A percentile compares a stretch with the other conserved stretches of the same genome.
Evolutionary conservation across 768 basidiomycete species (phyloP).

Genomic region (Podaxis sp.): DNA sequence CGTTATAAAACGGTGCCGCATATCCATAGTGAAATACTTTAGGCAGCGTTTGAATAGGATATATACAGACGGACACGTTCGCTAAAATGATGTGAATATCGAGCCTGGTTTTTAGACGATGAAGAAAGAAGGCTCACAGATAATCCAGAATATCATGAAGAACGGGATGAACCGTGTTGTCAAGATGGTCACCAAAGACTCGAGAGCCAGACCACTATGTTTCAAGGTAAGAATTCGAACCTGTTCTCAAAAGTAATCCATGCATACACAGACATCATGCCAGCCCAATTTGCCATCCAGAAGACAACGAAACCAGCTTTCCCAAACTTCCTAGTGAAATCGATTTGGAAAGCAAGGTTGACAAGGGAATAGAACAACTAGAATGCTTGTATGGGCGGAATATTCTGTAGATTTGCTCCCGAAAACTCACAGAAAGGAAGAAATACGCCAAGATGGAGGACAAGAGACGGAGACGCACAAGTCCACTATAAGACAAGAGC

Average conservation of each 20-base stretch:
- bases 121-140: conserved; percentile 37
- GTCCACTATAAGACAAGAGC: conserved; percentile 29
- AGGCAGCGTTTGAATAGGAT: conserved; percentile 61
- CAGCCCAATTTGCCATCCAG: conserved; percentile 70
- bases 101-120: not conserved
- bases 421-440: conserved; percentile 33
- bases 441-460: conserved; percentile 36
- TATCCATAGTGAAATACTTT: conserved; percentile 65
- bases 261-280: conserved; percentile 60
- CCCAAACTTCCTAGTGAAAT: conserved; percentile 55
- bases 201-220: conserved; percentile 59
- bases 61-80: conserved; percentile 60
- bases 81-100: conserved; percentile 29
- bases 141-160: conserved; percentile 72
- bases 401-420: not conserved
- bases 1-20: conserved; percentile 71
- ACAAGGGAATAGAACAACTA: conserved; percentile 65
- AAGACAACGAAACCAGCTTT: conserved; percentile 58
- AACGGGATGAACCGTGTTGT: conserved; percentile 57
- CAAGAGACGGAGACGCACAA: conserved; percentile 33
- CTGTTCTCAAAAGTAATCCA: not conserved
- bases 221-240: not conserved
- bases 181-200: conserved; percentile 59
- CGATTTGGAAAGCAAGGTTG: conserved; percentile 59
- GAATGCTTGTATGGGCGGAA: not conserved